phyloP scores from a whole-genome alignment of 257 asterid species.

The Catharanthus roseus region DNA sequence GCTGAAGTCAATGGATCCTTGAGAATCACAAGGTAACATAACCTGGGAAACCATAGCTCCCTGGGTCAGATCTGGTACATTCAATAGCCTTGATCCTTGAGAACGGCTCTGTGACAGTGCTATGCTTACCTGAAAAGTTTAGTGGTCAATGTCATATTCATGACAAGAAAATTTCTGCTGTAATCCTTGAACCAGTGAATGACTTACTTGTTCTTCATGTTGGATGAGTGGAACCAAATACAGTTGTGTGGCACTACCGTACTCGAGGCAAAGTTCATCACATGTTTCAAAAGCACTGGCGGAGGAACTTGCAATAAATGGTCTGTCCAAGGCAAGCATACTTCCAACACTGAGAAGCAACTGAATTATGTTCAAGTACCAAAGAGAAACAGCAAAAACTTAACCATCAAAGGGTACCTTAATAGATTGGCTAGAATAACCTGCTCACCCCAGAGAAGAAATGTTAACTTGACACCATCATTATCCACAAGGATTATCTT shows the following conservation, averaged over 20 bases:
- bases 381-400: conserved; percentile 8
- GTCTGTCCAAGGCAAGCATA: conserved; percentile 86
- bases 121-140: conserved; percentile 52
- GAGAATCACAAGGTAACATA: conserved; percentile 81
- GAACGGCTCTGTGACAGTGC: conserved; percentile 67
- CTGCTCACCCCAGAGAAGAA: conserved; percentile 92
- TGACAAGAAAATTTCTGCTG: conserved; percentile 6
- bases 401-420: conserved; percentile 42
- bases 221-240: conserved; percentile 69
- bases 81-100: conserved; percentile 57
- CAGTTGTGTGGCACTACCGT: conserved; percentile 82
- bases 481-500: conserved; percentile 74
- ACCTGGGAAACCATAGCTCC: conserved; percentile 78
- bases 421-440: conserved; percentile 62
- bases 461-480: conserved; percentile 52
- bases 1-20: conserved; percentile 85
- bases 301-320: conserved; percentile 52
- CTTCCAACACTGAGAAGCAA: conserved; percentile 70
- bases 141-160: conserved; percentile 13
- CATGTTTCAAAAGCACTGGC: conserved; percentile 44
- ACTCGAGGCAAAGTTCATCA: conserved; percentile 63
- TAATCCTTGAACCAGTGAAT: not conserved
- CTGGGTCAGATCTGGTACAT: conserved; percentile 47
- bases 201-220: conserved; percentile 69
- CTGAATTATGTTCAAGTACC: conserved; percentile 16